Evolutionary conservation across 768 basidiomycete genomes (phyloP), one percentile per base, ranked within the genome.

Genomic region (Hygrocybe coccinea): DNA sequence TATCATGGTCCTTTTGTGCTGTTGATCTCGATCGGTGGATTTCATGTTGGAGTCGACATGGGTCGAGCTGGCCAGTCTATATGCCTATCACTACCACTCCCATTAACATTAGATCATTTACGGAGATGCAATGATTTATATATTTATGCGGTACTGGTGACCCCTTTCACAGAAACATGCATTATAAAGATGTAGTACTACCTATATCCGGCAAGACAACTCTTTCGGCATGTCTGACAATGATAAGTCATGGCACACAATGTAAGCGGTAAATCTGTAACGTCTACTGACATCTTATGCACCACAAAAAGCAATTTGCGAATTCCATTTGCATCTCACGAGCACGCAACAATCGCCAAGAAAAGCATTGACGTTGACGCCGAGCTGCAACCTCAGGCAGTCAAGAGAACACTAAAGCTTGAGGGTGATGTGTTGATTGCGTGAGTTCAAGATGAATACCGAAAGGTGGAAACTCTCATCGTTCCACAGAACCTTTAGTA

Each of bases 351-450:
- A 47, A 89, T 93, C 61, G 92, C 89, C 22, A 87, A 85, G 66
- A 83, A 85, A 68, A 86, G 82, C 58, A 89, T 97, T 65, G 85
- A 89, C 58, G 93, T 97, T 33, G 93, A 97, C 70, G 72, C 77
- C 17, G 93, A 95, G 69, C 76, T 94, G 38, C 90, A 95, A 62
- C 83, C 84, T 3, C 79, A 87, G 44, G 85, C 86, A 9, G 92
- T 95, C 21, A 83, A 84, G 65, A 79, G 91, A 57, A 77, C 74
- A n/a, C 68, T 95, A 41, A 70, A 70, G 0, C 81, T 91, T 1
- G 82, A 91, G 44, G 85, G 77, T 36, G 76, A 86, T 52, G 75
- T 81, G 3, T 76, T 97, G 36, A 74, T 89, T 25, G 91, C 85
- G 93, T 97, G 69, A 57, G 90, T 79, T 14, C 15, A 8, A 3